Evolutionary conservation across 768 basidiomycete species (phyloP), one percentile per base, ranked within the genome.

Genomic region (Tremella fuciformis): DNA sequence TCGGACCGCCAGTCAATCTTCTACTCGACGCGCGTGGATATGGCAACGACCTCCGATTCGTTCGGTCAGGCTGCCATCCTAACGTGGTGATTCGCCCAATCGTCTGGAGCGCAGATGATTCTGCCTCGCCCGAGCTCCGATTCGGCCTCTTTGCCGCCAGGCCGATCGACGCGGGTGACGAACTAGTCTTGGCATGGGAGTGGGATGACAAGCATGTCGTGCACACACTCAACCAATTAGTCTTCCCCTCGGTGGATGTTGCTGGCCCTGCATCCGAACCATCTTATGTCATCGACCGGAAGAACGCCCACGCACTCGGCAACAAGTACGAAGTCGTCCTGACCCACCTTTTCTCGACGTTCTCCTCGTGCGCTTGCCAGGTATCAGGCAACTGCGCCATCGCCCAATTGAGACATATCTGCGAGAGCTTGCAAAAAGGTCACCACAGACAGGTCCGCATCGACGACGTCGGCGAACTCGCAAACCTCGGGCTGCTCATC

Each of bases 131-230:
- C 29, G 41, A 53, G 40, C 64, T 92, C 1, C 79, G 81, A 0
- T 93, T 96, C 70, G 91, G 85, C 0, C 79, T 96, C 0, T 93
- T 91, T 63, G 88, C 92, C 1, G 76, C 86, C 16, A 78, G 84
- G 11, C 87, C 89, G 60, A 81, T 97, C 63, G 83, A 82, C 55
- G 83, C 83, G 34, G 82, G 87, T 49, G 91, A 92, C 63, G 93
- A 97, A 78, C 83, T 97, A 18, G 84, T 92, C 0, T 78, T 97
- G 0, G 88, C 88, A 0, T 97, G 93, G 91, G 91, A 96, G 73
- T 98, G 93, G 93, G 92, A 97, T 66, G 93, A 98, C 68, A 85
- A 85, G 1, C 88, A 90, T 70, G 85, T 86, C 0, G 83, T 93
- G 0, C 92, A 94, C 76, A 79, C 81, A 60, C 79, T 91, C 0